Base-by-base conservation (phyloP, 345 rosid genomes). In the Turritis glabra region DNA sequence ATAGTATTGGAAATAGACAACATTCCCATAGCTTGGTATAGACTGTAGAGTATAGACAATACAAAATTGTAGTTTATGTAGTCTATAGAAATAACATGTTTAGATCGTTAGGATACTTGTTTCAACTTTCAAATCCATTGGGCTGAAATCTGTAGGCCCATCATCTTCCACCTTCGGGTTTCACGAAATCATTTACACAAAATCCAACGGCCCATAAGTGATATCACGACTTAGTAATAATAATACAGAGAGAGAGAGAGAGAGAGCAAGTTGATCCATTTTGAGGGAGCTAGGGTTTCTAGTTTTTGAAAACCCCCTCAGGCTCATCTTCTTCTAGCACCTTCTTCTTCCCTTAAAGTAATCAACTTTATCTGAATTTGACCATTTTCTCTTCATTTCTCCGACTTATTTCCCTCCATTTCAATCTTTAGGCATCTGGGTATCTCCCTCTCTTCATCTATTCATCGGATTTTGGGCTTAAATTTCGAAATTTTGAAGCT, bases 281-380 rank as follows among this genome's bases (percentile, higher is more conserved):
- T 47, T 18, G 10, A n/a, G n/a, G n/a, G n/a, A 50, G 55, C 55
- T 50, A 50, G 29, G 55, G 55, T 50, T 50, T 50, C 55, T 50
- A 5, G 15, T 22, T 50, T 50, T 50, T 22, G 15, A 21, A 50
- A 50, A 50, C 55, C 55, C 27, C 27, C 29, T 14, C 46, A 5
- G 46, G 46, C 29, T 50, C 55, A 50, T 50, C 55, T 50, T 22
- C 29, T 48, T 48, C 53, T 48, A 48, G 53, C 53, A 48, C 26
- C 53, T 48, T 21, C 53, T 21, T 40, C 44, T 50, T 50, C 55
- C n/a, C 55, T 5, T 50, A 50, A 50, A 50, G 55, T 22, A 50
- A 4, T 50, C 55, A 50, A 19, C 15, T 50, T 50, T 50, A 50
- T 22, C 55, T 50, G 29, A 21, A 22, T 9, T 50, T 22, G 7